These are phyloP conservation scores for Fusarium stilboides DNA, from an alignment of 2,329 filamentous ascomycete genomes.

Conservation along the genomic window DNA sequence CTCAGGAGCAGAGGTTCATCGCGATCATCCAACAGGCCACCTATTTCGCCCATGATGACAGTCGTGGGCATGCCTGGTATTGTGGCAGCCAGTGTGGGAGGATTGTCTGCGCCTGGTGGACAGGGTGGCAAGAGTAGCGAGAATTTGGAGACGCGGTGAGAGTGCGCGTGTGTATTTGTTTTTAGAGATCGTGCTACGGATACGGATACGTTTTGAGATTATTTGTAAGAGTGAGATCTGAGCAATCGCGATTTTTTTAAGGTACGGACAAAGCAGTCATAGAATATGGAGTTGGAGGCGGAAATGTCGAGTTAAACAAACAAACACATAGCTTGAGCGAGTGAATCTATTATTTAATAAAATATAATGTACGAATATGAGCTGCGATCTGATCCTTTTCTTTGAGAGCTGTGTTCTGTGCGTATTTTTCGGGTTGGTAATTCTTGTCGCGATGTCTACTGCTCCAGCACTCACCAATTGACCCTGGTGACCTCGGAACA, in stretches of 20 bases:
- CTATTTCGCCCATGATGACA: slow-evolving; percentile 43
- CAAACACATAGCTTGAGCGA: slow-evolving; percentile 16
- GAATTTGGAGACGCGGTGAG: slow-evolving; percentile 22
- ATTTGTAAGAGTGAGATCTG: slow-evolving; percentile 32
- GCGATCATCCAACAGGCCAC: slow-evolving; percentile 38
- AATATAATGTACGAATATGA: neutral
- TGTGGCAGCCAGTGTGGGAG: slow-evolving; percentile 39
- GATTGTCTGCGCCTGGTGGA: slow-evolving; percentile 28
- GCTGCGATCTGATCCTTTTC: neutral
- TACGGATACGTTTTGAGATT: neutral
- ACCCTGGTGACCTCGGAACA: no score
- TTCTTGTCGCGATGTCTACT: no score
- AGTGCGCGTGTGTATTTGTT: neutral
- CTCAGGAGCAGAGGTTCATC: slow-evolving; percentile 40
- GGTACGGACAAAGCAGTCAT: slow-evolving; percentile 12
- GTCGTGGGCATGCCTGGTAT: slow-evolving; percentile 44
- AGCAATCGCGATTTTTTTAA: slow-evolving; percentile 26
- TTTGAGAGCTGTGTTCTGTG: no score
- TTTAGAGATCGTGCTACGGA: slow-evolving; percentile 31
- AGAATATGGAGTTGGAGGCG: slow-evolving; percentile 29
- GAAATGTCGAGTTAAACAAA: slow-evolving; percentile 1
- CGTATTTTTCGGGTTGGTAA: no score
- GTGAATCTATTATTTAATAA: slow-evolving; percentile 17
- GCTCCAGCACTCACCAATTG: no score
- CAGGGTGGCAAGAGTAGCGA: slow-evolving; percentile 18